Evolutionary conservation across 257 asterid species (phyloP).

Genomic region (Solanum sejunctum): DNA sequence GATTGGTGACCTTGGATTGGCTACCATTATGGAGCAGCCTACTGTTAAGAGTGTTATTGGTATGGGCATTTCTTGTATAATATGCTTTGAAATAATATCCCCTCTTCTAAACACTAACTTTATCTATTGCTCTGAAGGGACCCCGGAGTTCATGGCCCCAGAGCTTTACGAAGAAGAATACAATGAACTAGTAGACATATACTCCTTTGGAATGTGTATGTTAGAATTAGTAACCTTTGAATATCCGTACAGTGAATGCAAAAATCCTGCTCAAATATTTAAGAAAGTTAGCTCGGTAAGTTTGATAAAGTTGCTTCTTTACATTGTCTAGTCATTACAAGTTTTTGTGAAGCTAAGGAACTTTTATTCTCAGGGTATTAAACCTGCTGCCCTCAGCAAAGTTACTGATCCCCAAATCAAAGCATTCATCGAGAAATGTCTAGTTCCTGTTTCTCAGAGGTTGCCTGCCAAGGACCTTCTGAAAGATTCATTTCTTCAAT

Average conservation of each 20-base stretch:
- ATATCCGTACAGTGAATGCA: constrained; percentile 73
- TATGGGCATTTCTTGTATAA: constrained; percentile 5
- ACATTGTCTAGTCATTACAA: not conserved
- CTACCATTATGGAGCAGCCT: constrained; percentile 66
- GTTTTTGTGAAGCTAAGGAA: not conserved
- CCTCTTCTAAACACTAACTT: not conserved
- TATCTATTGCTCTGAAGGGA: constrained; percentile 8
- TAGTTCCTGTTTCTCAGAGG: constrained; percentile 50
- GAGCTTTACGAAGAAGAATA: constrained; percentile 81
- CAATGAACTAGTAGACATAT: constrained; percentile 63
- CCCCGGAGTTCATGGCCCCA: constrained; percentile 76
- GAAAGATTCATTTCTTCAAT: constrained; percentile 50
- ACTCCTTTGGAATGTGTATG: constrained; percentile 77
- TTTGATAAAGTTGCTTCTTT: not conserved
- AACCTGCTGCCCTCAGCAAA: constrained; percentile 58
- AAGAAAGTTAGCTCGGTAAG: constrained; percentile 61
- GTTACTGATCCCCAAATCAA: constrained; percentile 36
- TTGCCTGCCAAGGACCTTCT: constrained; percentile 66
- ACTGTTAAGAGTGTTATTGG: constrained; percentile 75
- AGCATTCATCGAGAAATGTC: constrained; percentile 62
- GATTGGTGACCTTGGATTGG: constrained; percentile 83
- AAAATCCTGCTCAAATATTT: constrained; percentile 63
- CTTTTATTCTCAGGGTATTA: constrained; percentile 34
- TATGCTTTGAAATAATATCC: not conserved
- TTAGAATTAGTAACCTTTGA: constrained; percentile 67